A percentile compares a stretch with the other conserved stretches of the same genome.
phyloP scores from a whole-genome alignment of 345 rosid genomes.

The Euphorbia peplus region DNA sequence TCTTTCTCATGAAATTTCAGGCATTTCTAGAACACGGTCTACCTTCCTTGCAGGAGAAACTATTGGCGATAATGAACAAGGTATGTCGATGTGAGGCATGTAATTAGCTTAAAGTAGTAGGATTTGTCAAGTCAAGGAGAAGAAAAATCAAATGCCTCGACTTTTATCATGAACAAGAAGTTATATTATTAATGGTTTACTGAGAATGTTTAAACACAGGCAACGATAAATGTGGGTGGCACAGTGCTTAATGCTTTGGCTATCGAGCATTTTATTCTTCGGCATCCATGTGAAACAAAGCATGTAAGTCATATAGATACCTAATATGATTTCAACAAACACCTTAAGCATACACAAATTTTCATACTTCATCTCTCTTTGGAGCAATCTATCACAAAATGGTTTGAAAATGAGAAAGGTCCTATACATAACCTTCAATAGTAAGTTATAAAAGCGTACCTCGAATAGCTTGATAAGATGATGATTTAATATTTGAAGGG shows the following conservation, averaged over 20 bases:
- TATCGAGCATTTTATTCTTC: conserved; percentile 84
- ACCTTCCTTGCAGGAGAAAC: conserved; percentile 74
- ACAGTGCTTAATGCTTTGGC: conserved; percentile 87
- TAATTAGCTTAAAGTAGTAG: background rate
- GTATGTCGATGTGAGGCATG: conserved; percentile 27
- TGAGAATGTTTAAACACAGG: conserved; percentile 37
- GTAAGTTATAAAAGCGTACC: too few species aligned
- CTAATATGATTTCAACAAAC: background rate
- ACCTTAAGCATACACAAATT: too few species aligned
- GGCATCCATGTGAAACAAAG: conserved; percentile 66
- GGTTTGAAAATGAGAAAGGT: background rate
- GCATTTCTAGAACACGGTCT: conserved; percentile 88
- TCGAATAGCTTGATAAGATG: conserved; percentile 16
- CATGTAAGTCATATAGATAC: conserved; percentile 41
- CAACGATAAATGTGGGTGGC: conserved; percentile 78
- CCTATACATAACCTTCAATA: background rate
- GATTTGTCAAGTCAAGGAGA: background rate
- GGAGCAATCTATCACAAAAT: background rate
- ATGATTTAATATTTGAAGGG: conserved; percentile 37
- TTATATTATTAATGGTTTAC: background rate
- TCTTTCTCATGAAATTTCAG: conserved; percentile 33
- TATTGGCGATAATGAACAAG: conserved; percentile 79
- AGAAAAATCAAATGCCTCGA: background rate
- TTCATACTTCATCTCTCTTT: background rate
- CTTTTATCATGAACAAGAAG: background rate